A percentile compares a stretch with the other conserved stretches of the same genome.
Conservation (phyloP, 176 grass and related monocot species). For the Coix lacrymajobi region DNA sequence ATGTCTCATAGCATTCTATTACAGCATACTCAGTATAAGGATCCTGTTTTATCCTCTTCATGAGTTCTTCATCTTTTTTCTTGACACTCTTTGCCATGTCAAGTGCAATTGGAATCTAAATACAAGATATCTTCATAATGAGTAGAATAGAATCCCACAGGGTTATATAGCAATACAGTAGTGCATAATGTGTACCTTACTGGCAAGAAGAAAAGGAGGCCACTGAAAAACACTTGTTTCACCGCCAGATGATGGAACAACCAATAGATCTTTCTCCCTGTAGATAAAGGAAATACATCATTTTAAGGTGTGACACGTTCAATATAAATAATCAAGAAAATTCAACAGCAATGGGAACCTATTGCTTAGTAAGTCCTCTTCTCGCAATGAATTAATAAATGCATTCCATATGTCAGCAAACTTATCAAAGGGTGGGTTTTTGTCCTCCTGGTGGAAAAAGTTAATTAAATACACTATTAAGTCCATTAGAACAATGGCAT, state of each 20-base stretch:
- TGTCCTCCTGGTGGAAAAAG: conserved; percentile 44
- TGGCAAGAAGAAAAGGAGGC: conserved; percentile 97
- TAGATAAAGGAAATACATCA: conserved; percentile 22
- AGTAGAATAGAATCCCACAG: background rate
- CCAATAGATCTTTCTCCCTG: conserved; percentile 71
- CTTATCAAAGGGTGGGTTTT: conserved; percentile 23
- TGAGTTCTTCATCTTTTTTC: conserved; percentile 66
- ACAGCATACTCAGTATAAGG: conserved; percentile 65
- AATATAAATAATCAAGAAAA: conserved; percentile 4
- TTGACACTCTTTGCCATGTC: conserved; percentile 85
- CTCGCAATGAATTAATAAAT: conserved; percentile 73
- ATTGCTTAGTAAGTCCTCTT: conserved; percentile 87
- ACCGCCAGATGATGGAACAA: conserved; percentile 65
- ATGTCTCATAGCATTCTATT: conserved; percentile 73
- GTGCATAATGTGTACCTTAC: conserved; percentile 52
- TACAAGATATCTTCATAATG: conserved; percentile 27
- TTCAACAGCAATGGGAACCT: conserved; percentile 38
- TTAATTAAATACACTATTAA: conserved; percentile 2
- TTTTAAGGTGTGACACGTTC: background rate
- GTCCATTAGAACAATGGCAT: background rate
- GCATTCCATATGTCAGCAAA: conserved; percentile 88
- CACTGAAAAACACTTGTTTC: conserved; percentile 65
- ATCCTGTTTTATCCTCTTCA: conserved; percentile 61
- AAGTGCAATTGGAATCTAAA: conserved; percentile 92
- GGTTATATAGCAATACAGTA: background rate